Conservation (phyloP, 441 rosid genomes). For the Jatropha multifida region DNA sequence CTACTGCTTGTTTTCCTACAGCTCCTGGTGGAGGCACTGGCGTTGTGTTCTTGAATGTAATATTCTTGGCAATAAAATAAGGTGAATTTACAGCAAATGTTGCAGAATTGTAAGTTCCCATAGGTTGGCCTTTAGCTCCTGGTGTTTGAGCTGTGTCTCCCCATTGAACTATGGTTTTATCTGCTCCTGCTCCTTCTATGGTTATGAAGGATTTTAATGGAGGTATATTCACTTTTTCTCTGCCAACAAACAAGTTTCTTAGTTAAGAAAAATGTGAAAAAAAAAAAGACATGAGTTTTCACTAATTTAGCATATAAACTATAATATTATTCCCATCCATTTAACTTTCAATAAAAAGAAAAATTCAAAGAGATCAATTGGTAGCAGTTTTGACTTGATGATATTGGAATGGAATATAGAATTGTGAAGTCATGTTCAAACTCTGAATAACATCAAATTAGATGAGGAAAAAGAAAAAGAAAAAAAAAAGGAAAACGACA, state of each 20-base stretch:
- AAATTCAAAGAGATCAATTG: no score
- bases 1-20: conserved; percentile 87
- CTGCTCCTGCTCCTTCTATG: conserved; percentile 92
- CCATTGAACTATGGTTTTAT: conserved; percentile 84
- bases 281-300: no score
- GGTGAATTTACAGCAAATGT: conserved; percentile 90
- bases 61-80: conserved; percentile 87
- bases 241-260: conserved; percentile 22
- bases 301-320: no score
- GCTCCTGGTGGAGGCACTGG: conserved; percentile 93
- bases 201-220: conserved; percentile 81
- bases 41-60: conserved; percentile 93
- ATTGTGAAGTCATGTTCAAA: no score
- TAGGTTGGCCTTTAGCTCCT: conserved; percentile 62
- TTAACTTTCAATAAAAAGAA: no score
- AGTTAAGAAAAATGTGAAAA: no score
- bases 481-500: conserved; percentile 25
- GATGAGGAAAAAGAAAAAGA: background rate
- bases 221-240: conserved; percentile 91
- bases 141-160: conserved; percentile 95
- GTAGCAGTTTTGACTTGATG: no score
- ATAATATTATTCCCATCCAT: no score
- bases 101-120: conserved; percentile 83
- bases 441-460: no score
- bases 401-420: no score